Evolutionary conservation across 2,329 filamentous ascomycete species (phyloP), one percentile per base, ranked within the genome.

Genomic region (Diaporthe helianthi): DNA sequence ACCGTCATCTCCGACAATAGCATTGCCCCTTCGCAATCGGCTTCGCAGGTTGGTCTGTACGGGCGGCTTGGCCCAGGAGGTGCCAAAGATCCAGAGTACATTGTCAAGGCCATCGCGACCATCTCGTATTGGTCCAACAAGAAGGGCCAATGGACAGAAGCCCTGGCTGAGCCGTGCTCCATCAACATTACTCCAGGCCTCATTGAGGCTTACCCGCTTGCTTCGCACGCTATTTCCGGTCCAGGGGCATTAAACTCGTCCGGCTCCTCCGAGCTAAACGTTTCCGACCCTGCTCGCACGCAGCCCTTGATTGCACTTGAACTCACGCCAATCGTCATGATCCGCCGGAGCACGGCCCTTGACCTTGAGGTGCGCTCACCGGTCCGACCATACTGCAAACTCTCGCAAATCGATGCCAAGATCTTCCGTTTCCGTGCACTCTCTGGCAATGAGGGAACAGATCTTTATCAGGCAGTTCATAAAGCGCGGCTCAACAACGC

Each of bases 341-440:
- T 98, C 71, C 89, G 95, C 72, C 92, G 95, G 76, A 96, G 94
- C 75, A 99, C 94, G 26, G 93, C 92, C 4, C 88, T 99, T 38
- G 96, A 99, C 78, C 93, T 99, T 66, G 96, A 97, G 73, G 93
- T 99, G 73, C 92, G 94, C 61, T 98, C 95, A 8, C 93, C 93
- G 1, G 92, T 94, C 31, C 92, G 92, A 52, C 79, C 85, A 26
- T 85, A 92, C 72, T 94, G 92, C 6, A 88, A 89, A 74, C 86
- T 97, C 68, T 87, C 85, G 70, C 86, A 82, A 81, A 76, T 90
- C 63, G 90, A 90, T 17, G 85, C 85, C 38, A 85, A 83, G 75
- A 96, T 97, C 77, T 93, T 97, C 81, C 95, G 97, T 84, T 96
- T 98, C 86, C 91, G 96, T 51, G 93, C 93, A 58, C 85, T 90